These are phyloP conservation scores for Syzygium syzygioides DNA, from an alignment of 441 rosid genomes.

Conservation along the genomic window DNA sequence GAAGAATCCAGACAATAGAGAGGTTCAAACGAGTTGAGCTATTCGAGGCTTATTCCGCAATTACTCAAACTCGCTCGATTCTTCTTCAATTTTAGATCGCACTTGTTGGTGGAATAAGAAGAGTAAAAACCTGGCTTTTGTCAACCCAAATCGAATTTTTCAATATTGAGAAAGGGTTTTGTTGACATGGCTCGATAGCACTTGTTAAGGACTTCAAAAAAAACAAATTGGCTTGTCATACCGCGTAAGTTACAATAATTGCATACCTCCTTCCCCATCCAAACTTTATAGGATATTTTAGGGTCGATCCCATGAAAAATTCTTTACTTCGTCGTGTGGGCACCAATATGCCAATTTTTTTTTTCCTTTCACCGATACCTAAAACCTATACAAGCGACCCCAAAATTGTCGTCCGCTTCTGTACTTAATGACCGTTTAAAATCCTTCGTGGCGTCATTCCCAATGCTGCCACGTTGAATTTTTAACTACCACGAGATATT, in stretches of 20 bases:
- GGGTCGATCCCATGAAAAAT: not conserved
- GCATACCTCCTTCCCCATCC: not conserved
- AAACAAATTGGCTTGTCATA: not conserved
- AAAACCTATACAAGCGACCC: not conserved
- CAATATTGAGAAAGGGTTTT: not conserved
- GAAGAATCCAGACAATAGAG: not conserved
- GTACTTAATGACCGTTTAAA: not conserved
- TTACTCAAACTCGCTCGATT: not conserved
- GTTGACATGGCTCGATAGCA: not conserved
- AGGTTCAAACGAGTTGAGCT: not conserved
- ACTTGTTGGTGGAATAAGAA: not conserved
- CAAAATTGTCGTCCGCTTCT: not conserved
- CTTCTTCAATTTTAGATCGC: not conserved
- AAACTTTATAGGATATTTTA: not conserved
- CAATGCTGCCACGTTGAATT: not conserved
- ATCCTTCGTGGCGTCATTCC: not conserved
- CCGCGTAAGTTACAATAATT: not conserved
- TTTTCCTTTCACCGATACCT: not conserved
- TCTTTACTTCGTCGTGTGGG: not conserved
- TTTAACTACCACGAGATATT: not conserved
- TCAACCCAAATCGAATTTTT: not conserved
- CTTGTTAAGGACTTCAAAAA: not conserved
- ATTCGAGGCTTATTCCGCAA: not conserved
- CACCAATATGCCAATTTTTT: not conserved
- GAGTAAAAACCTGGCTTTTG: not conserved